phyloP scores from a whole-genome alignment of 768 basidiomycete species.

The Boletus vinaceobasis region DNA sequence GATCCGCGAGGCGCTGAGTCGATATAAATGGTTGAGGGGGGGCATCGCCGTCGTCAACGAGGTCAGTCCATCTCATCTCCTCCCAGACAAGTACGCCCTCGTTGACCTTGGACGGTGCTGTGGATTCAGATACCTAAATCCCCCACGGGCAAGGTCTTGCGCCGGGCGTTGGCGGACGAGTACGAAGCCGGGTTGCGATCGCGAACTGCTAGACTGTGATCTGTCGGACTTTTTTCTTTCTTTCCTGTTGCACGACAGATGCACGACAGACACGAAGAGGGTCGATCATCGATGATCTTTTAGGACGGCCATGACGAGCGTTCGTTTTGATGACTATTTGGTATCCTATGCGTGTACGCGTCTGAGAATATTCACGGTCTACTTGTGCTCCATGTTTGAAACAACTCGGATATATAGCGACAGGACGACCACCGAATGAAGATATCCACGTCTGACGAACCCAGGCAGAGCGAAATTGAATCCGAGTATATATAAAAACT shows the following conservation, averaged over 20 bases:
- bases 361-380: no score
- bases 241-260: no score
- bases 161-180: conserved; percentile 56
- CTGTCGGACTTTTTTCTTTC: background rate
- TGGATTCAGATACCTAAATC: conserved; percentile 60
- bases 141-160: conserved; percentile 69
- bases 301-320: background rate
- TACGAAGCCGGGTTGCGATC: conserved; percentile 39
- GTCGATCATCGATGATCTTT: background rate
- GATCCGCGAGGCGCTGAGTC: conserved; percentile 61
- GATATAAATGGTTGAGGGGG: conserved; percentile 74
- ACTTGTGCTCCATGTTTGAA: no score
- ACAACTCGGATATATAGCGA: no score
- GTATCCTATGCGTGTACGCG: background rate
- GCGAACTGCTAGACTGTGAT: conserved; percentile 26
- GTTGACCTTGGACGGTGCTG: background rate
- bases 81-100: background rate
- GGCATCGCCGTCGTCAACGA: conserved; percentile 63
- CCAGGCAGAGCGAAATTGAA: no score
- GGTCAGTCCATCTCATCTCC: conserved; percentile 36
- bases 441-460: no score
- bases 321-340: background rate
- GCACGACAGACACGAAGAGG: no score
- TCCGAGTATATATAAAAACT: no score
- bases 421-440: no score